Evolutionary conservation across 768 basidiomycete genomes (phyloP), one percentile per base, ranked within the genome.

Genomic region (Lanmaoa pseudosensibilis): DNA sequence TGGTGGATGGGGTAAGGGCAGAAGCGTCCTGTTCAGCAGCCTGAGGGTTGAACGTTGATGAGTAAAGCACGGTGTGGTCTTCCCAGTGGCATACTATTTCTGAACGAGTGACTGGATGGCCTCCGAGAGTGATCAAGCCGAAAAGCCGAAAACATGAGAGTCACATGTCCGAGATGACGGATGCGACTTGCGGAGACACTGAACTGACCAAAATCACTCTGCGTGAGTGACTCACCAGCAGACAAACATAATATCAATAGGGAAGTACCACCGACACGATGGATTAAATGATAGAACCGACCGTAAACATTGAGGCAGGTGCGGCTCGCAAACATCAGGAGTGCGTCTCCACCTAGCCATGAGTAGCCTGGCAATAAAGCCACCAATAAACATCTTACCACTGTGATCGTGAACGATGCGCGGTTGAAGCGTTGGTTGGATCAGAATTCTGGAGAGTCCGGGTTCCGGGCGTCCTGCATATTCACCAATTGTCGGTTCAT

Each of bases 1-100:
- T 23, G 34, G 41, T 32, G 19, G 46, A 30, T 16, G 33, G 19
- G 9, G 11, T 21, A 18, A 39, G n/a, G 11, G 37, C 32, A 41
- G 18, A 12, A 43, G 43, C 23, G 6, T 37, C 57, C 58, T 37
- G 21, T 34, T n/a, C 46, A 44, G 19, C 44, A 34, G 9, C 30
- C 30, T 19, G 25, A 18, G 9, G 12, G 21, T 32, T 25, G 46
- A 19, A 30, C 30, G 30, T 30, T 25, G 43, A 27, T 32, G 39
- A 56, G 39, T 51, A 40, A 58, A 16, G 18, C 33, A 30, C 13
- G 23, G 6, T 23, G 44, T 6, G 21, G 23, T 33, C 27, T 60
- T 64, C 58, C 51, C 52, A 54, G 37, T 53, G 45, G 8, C 37
- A 39, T 46, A 25, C 62, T 54, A 60, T 63, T 63, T 53, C 61